These are phyloP conservation scores for Takakia lepidozioides DNA, from an alignment of 225 moss, liverwort and hornwort genomes.

Conservation along the genomic window DNA sequence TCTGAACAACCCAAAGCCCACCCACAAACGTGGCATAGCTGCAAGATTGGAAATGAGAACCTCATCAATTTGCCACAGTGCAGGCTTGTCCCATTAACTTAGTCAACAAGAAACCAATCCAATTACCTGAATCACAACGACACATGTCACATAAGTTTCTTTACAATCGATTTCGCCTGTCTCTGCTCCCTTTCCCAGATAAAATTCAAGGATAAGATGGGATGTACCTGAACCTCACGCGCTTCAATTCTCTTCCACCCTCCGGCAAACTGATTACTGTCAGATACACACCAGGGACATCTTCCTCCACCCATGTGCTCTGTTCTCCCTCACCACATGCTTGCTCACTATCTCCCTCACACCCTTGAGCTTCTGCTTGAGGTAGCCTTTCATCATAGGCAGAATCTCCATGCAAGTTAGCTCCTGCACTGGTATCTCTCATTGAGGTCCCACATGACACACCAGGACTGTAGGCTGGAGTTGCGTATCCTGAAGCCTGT, in stretches of 20 bases:
- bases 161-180: too few relatives aligned
- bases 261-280: constrained; percentile 42
- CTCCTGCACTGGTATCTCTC: constrained; percentile 32
- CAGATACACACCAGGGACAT: constrained; percentile 59
- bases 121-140: too few relatives aligned
- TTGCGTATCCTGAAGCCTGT: constrained; percentile 53
- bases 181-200: too few relatives aligned
- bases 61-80: too few relatives aligned
- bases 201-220: too few relatives aligned
- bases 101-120: too few relatives aligned
- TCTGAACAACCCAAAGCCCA: too few relatives aligned
- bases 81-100: too few relatives aligned
- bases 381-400: constrained; percentile 25
- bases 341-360: constrained; percentile 45
- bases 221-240: constrained; percentile 58
- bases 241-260: constrained; percentile 58
- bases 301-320: constrained; percentile 58
- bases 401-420: constrained; percentile 36
- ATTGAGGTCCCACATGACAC: constrained; percentile 17
- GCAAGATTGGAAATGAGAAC: too few relatives aligned
- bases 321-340: constrained; percentile 26
- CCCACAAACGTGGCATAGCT: too few relatives aligned
- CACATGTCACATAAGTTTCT: too few relatives aligned
- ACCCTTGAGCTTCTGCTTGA: constrained; percentile 37
- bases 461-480: constrained; percentile 46